Conservation (phyloP, 495 filamentous ascomycete genomes). For the Penicillium cosmopolitanum region DNA sequence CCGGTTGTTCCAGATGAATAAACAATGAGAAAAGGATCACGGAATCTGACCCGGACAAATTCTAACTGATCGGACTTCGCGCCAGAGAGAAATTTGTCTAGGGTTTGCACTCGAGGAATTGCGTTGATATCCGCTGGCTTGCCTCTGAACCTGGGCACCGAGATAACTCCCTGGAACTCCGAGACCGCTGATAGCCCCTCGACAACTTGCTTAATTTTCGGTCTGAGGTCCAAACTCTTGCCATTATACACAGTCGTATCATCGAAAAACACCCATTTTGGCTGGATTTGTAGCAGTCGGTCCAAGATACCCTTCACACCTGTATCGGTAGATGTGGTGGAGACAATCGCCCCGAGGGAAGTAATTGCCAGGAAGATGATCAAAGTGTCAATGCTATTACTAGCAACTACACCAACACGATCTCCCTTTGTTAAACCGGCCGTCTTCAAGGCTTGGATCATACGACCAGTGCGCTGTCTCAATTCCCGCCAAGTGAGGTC, state of each 20-base stretch:
- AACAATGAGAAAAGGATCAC: constrained; percentile 72
- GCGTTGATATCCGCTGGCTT: constrained; percentile 58
- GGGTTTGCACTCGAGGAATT: constrained; percentile 57
- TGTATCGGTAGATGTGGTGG: constrained; percentile 75
- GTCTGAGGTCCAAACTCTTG: constrained; percentile 67
- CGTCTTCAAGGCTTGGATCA: constrained; percentile 64
- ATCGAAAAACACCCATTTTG: constrained; percentile 74
- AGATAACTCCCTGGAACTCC: constrained; percentile 65
- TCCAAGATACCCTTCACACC: constrained; percentile 76
- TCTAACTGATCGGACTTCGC: constrained; percentile 46
- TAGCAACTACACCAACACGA: constrained; percentile 70
- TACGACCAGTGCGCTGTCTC: constrained; percentile 52
- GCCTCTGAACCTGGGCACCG: constrained; percentile 62
- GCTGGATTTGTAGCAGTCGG: constrained; percentile 69
- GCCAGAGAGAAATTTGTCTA: constrained; percentile 54
- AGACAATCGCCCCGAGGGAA: constrained; percentile 70
- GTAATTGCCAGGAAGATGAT: constrained; percentile 64
- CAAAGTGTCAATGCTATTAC: constrained; percentile 72
- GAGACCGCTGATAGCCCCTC: constrained; percentile 58
- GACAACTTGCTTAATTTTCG: constrained; percentile 69
- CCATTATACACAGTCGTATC: constrained; percentile 79
- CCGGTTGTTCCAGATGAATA: constrained; percentile 79
- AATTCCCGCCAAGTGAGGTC: constrained; percentile 67
- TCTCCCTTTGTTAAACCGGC: constrained; percentile 70
- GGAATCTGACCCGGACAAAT: constrained; percentile 55